Conservation (phyloP, 2,329 filamentous ascomycete genomes). For the Pseudocercospora crystallina region DNA sequence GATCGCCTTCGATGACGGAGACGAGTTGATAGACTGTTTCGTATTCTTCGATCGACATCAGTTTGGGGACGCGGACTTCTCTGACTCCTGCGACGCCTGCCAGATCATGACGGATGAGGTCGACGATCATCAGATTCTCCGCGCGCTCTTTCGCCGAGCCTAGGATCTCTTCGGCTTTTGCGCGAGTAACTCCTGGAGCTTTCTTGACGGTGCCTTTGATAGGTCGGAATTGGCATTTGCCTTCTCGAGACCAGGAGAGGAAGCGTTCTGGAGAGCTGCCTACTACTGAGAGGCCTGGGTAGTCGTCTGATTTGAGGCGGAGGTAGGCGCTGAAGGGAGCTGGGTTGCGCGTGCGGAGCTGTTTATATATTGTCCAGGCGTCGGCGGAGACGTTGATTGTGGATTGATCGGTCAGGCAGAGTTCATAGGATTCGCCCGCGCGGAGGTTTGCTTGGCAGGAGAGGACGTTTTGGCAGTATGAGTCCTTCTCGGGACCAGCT, state of each 20-base stretch:
- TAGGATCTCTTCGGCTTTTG: constrained; percentile 70
- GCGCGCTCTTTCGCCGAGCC: constrained; percentile 85
- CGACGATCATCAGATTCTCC: constrained; percentile 97
- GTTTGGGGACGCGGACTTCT: constrained; percentile 69
- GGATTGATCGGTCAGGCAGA: constrained; percentile 78
- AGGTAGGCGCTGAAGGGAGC: constrained; percentile 85
- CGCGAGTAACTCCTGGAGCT: constrained; percentile 64
- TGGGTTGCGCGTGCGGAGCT: constrained; percentile 69
- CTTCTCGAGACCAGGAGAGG: constrained; percentile 63
- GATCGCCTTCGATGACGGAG: constrained; percentile 74
- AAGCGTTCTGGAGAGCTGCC: constrained; percentile 90
- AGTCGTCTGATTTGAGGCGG: constrained; percentile 55
- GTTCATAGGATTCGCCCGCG: constrained; percentile 79
- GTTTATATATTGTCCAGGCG: constrained; percentile 69
- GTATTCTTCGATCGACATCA: constrained; percentile 88
- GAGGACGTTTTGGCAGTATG: constrained; percentile 67
- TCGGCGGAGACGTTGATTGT: constrained; percentile 49
- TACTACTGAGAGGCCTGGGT: constrained; percentile 60
- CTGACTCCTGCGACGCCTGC: constrained; percentile 61
- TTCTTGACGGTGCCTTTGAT: constrained; percentile 98
- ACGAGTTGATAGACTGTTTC: constrained; percentile 90
- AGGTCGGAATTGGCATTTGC: constrained; percentile 75
- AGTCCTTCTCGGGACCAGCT: constrained; percentile 25
- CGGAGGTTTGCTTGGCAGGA: constrained; percentile 70
- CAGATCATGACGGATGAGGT: constrained; percentile 90